Base-by-base conservation (phyloP, 2,329 filamentous ascomycete genomes). In the Fusarium setosum region DNA sequence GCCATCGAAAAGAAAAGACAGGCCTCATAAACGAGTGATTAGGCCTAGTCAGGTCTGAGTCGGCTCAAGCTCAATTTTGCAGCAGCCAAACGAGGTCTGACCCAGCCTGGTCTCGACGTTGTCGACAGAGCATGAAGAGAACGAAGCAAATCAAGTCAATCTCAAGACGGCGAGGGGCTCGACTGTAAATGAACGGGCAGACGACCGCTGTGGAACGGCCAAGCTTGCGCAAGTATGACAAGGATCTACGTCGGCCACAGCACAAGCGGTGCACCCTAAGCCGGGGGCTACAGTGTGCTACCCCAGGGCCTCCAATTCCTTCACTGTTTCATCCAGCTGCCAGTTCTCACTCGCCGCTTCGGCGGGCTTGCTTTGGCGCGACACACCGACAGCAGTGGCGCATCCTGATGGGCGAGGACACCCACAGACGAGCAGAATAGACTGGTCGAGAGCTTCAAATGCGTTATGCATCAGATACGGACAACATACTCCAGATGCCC, bases 1-100 rank as follows among this genome's bases (percentile, higher is more conserved):
- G 48, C 48, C 66, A 64, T 61, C 42, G 48, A 55, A 24, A 53
- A n/a, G 26, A 40, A 58, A 29, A 26, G 51, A 24, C 20, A 49
- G 62, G 62, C 59, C 62, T 47, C 40, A 21, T 55, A 61, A 67
- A 49, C 65, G 58, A 68, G 59, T 53, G 59, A 63, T 69, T 56
- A 21, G 62, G 52, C 65, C 65, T 38, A 41, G 26, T 42, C 48
- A 38, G 45, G 26, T 42, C 48, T 38, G 41, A 29, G 29, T 11
- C 21, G 44, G 37, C 48, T 24, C 51, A 38, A 40, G 61, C 52
- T 68, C 41, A 32, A 47, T 29, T 59, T 26, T 26, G 41, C 11
- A 41, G 21, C 21, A 34, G 51, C 50, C 50, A 49, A 50, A 53
- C 45, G 29, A 37, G 32, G 21, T 48, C 34, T 54, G 20, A 32